Conservation (phyloP, 1,139 yeast species). For the Yamadazyma atmosphaerica region DNA sequence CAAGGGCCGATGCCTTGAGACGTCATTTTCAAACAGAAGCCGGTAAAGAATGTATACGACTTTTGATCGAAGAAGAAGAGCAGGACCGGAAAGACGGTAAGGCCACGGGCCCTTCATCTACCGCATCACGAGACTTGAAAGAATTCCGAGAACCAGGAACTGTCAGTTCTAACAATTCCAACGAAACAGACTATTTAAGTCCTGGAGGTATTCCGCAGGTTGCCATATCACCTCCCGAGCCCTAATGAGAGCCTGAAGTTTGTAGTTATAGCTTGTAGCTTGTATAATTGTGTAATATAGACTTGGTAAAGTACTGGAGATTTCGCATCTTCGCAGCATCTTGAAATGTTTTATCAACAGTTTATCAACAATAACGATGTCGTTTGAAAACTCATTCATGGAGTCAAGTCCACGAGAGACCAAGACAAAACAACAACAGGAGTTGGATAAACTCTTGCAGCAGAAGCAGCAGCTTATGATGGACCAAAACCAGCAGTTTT, state of each 20-base stretch:
- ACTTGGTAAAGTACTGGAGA: no score
- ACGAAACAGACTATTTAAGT: constrained; percentile 11
- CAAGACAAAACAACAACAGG: constrained; percentile 28
- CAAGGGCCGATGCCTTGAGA: constrained; percentile 92
- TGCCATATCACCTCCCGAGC: constrained; percentile 43
- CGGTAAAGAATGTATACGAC: constrained; percentile 79
- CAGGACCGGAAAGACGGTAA: constrained; percentile 15
- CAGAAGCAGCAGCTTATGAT: constrained; percentile 34
- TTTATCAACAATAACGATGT: no score
- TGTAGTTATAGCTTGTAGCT: not conserved
- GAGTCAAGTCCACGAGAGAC: constrained; percentile 8
- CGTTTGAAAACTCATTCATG: constrained; percentile 13
- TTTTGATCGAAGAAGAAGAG: constrained; percentile 66
- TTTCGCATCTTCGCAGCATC: no score
- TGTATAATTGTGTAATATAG: no score
- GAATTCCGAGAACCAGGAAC: constrained; percentile 5
- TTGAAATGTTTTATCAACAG: no score
- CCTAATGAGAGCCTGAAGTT: no score
- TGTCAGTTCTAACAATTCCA: constrained; percentile 11
- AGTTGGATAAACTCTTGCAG: constrained; percentile 28
- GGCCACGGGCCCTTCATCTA: not conserved
- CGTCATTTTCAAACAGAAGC: constrained; percentile 94
- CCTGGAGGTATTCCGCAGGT: constrained; percentile 28
- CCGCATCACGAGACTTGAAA: constrained; percentile 3
- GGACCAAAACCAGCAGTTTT: constrained; percentile 39